Base-by-base conservation (phyloP, 1,284 basidiomycete genomes). In the Puccinia coronata region DNA sequence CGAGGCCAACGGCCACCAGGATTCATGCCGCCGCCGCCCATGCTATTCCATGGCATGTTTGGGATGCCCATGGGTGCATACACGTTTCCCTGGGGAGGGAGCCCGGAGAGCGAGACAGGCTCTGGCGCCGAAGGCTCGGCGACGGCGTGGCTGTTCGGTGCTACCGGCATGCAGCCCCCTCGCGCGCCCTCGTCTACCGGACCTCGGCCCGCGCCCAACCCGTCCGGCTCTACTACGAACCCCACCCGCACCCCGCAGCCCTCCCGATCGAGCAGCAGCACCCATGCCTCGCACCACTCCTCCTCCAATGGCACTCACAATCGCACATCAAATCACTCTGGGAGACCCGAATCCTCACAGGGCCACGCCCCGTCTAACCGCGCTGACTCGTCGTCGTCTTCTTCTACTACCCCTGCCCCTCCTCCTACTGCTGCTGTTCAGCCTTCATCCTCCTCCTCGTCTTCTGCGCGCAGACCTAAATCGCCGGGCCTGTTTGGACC, bases 401-500 rank as follows among this genome's bases (percentile, higher is more conserved):
- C 67, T 70, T 11, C 28, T 31, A 39, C 61, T 63, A 9, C 36
- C 41, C 6, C 61, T 23, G 23, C 0, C 20, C 9, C 61, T 39
- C n/a, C n/a, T n/a, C n/a, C n/a, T n/a, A 23, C 61, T 39, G 1
- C 61, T 2, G 36, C 36, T 41, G 61, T 3, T 31, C 41, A 36
- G 28, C 49, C 67, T 25, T 47, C 67, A n/a, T n/a, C n/a, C n/a
- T n/a, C n/a, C n/a, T n/a, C n/a, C n/a, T n/a, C n/a, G n/a, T 47
- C 41, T 0, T 70, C 67, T 12, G 23, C 41, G 25, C 47, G 43
- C 2, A 49, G 67, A 49, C 67, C 67, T 28, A 70, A 49, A 70
- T 70, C 72, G 39, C 57, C 72, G 8, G 72, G 72, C 34, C 34
- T 74, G n/a, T 74, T 74, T 23, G 72, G 72, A 31, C 72, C 72